Base-by-base conservation (phyloP, 345 rosid genomes). In the thale cress (Arabidopsis thaliana) region DNA sequence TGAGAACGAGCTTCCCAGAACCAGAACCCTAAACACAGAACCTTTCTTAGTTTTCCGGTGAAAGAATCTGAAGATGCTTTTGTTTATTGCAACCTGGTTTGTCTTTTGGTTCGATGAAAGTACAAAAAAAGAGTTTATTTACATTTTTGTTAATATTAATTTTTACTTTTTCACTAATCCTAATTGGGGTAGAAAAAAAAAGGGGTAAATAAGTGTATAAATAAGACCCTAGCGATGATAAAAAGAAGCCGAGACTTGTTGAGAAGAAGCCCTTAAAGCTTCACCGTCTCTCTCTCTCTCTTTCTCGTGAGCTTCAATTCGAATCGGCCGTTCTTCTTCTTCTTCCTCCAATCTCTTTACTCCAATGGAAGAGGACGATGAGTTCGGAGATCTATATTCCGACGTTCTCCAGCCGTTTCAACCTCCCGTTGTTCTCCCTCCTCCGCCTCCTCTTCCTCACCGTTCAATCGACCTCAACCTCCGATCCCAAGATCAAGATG, bases 341-440 rank as follows among this genome's bases (percentile, higher is more conserved):
- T 51, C 70, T 67, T 53, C 36, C 69, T 51, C 36, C 50, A 73
- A 66, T 72, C 61, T 52, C 11, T 50, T 58, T 48, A 41, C 46
- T 30, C 25, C 59, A 34, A 95, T 96, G 99, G 99, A 93, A 64
- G 98, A 93, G 50, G 98, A 96, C 67, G 99, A 96, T 42, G 99
- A 96, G 85, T 96, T 96, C 74, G 99, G 99, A 83, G 98, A 93
- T 89, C 97, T 96, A 11, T 96, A 96, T 74, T 86, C 96, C 32
- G 98, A 93, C 74, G 97, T 91, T 6, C 80, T 93, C 48, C 82
- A 16, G 28, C 91, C 96, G 13, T 88, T 86, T 74, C 73, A 76
- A 53, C 46, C 89, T 8, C 71, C 90, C 2, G 53, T 69, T 55
- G 82, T 71, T 53, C 67, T 73, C 14, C 73, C 67, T 8, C 73